Evolutionary conservation across 148 eudicot species (phyloP).

Genomic region (Vaccinium corymbosum): DNA sequence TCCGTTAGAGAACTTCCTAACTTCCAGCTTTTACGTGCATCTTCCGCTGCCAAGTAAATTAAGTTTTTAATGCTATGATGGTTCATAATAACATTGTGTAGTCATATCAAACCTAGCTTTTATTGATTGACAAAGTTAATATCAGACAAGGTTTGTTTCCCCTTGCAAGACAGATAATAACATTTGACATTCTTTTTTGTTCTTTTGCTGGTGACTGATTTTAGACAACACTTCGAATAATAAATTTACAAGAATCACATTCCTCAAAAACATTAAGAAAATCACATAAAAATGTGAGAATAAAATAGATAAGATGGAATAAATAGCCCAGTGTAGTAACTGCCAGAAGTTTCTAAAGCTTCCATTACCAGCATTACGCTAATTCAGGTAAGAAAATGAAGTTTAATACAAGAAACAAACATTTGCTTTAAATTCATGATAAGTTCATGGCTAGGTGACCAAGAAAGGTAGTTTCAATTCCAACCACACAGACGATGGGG

Average conservation of each 20-base stretch:
- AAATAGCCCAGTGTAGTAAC: background rate
- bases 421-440: background rate
- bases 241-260: background rate
- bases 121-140: constrained; percentile 1
- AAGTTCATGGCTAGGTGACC: background rate
- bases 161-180: background rate
- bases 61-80: background rate
- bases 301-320: background rate
- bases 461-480: background rate
- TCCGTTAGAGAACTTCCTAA: constrained; percentile 66
- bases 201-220: background rate
- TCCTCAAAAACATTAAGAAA: background rate
- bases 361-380: background rate
- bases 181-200: background rate
- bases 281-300: background rate
- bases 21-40: constrained; percentile 51
- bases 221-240: background rate
- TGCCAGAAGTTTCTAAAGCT: background rate
- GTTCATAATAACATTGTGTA: background rate
- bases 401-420: background rate
- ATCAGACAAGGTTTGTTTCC: background rate
- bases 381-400: background rate
- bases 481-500: too few species aligned
- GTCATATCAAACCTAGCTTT: background rate
- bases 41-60: constrained; percentile 49